Evolutionary conservation across 345 rosid species (phyloP).

Genomic region (Carallia brachiata): DNA sequence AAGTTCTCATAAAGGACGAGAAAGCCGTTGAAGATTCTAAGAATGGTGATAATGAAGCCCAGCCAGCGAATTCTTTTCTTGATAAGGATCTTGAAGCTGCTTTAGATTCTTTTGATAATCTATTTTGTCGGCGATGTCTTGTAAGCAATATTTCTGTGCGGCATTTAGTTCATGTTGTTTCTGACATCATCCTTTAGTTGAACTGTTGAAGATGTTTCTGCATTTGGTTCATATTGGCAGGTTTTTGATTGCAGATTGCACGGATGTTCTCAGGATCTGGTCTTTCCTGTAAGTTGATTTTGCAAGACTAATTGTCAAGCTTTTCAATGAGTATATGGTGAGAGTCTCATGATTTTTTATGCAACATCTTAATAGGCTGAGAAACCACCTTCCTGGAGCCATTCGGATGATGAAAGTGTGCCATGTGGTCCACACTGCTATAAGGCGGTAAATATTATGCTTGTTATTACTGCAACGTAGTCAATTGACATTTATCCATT

Average conservation of each 20-base stretch:
- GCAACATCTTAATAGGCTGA: conserved; percentile 58
- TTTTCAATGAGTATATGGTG: conserved; percentile 16
- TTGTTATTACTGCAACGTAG: neutral
- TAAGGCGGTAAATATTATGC: conserved; percentile 47
- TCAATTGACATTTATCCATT: conserved; percentile 8
- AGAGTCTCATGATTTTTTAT: conserved; percentile 26
- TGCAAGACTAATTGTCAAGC: conserved; percentile 24
- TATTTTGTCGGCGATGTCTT: conserved; percentile 96
- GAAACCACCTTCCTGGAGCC: conserved; percentile 69
- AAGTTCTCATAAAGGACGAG: conserved; percentile 63
- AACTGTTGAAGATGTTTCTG: conserved; percentile 5
- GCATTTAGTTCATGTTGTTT: conserved; percentile 10
- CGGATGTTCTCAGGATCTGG: conserved; percentile 98
- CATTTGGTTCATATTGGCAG: conserved; percentile 41
- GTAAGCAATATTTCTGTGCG: conserved; percentile 42
- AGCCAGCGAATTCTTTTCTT: conserved; percentile 53
- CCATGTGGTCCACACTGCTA: conserved; percentile 83
- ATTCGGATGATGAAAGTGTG: conserved; percentile 54
- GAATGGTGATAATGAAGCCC: conserved; percentile 48
- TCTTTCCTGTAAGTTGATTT: conserved; percentile 75
- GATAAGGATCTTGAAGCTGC: conserved; percentile 97
- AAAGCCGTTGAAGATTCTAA: conserved; percentile 41
- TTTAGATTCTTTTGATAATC: conserved; percentile 95
- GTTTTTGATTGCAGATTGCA: conserved; percentile 98
- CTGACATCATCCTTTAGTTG: neutral